phyloP scores from a whole-genome alignment of 306 rosid species.

The Geum urbanum region DNA sequence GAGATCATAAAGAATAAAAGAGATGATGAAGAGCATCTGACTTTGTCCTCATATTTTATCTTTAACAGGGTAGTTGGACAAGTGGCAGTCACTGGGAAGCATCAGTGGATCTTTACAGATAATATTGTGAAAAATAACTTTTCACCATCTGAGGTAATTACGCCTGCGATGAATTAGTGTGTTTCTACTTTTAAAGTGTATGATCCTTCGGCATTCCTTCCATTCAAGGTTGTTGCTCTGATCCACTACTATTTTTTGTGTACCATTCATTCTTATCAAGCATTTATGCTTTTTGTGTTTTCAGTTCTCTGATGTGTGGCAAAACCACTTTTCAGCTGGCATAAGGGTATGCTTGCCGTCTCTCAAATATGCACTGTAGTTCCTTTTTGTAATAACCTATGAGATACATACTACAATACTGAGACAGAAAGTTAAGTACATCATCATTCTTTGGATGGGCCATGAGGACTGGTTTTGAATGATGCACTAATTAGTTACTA shows the following conservation, averaged over 20 bases:
- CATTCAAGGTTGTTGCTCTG: conserved; percentile 1
- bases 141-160: conserved; percentile 62
- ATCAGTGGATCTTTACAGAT: conserved; percentile 86
- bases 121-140: conserved; percentile 44
- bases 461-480: not conserved
- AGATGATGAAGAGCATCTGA: not conserved
- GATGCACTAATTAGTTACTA: not conserved
- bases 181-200: not conserved
- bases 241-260: conserved; percentile 1
- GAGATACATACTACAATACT: not conserved
- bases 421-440: not conserved
- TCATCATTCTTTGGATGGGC: not conserved
- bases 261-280: conserved; percentile 24
- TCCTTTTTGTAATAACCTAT: not conserved
- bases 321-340: conserved; percentile 81
- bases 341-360: conserved; percentile 54
- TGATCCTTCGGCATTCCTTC: no score
- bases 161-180: conserved; percentile 16
- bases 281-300: conserved; percentile 24
- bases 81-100: conserved; percentile 84
- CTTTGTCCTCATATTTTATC: not conserved
- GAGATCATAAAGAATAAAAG: not conserved
- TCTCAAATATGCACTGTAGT: not conserved
- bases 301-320: conserved; percentile 81
- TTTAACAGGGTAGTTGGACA: conserved; percentile 78